Percentiles rank a stretch among this genome's conserved stretches.
phyloP scores from a whole-genome alignment of 1,284 basidiomycete species.

The Mycena sp. region DNA sequence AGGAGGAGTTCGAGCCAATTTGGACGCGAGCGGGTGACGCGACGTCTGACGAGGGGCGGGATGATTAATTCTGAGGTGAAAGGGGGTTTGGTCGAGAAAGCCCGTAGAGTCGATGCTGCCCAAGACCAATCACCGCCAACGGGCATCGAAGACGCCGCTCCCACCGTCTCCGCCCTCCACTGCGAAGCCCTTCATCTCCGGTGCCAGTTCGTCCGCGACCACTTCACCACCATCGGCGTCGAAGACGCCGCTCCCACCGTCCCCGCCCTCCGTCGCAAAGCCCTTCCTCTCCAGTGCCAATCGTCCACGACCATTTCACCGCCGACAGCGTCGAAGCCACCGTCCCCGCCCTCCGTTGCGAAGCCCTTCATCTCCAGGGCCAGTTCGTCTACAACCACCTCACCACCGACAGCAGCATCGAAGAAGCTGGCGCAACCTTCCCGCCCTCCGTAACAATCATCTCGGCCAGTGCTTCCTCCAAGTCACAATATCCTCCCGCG shows the following conservation, averaged over 20 bases:
- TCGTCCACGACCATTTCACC: background rate
- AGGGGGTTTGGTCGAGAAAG: conserved; percentile 12
- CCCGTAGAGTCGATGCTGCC: no score
- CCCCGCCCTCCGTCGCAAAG: background rate
- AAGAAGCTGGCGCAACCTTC: no score
- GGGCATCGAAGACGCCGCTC: background rate
- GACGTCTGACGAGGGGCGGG: conserved; percentile 6
- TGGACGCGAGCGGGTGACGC: conserved; percentile 47
- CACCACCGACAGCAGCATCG: background rate
- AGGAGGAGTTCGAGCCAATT: conserved; percentile 49
- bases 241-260: background rate
- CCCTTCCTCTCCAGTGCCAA: background rate
- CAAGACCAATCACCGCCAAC: background rate
- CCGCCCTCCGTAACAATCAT: no score
- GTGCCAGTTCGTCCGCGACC: background rate
- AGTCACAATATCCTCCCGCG: background rate
- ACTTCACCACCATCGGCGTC: background rate
- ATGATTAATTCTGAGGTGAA: conserved; percentile 18
- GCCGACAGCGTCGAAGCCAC: background rate
- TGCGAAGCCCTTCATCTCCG: background rate
- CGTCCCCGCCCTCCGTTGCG: background rate
- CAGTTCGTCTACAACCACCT: background rate
- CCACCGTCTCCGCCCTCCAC: background rate
- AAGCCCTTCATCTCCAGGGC: background rate
- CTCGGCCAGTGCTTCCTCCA: background rate